Base-by-base conservation (phyloP, 2,329 filamentous ascomycete genomes). In the Ceratocystis alfenasii region DNA sequence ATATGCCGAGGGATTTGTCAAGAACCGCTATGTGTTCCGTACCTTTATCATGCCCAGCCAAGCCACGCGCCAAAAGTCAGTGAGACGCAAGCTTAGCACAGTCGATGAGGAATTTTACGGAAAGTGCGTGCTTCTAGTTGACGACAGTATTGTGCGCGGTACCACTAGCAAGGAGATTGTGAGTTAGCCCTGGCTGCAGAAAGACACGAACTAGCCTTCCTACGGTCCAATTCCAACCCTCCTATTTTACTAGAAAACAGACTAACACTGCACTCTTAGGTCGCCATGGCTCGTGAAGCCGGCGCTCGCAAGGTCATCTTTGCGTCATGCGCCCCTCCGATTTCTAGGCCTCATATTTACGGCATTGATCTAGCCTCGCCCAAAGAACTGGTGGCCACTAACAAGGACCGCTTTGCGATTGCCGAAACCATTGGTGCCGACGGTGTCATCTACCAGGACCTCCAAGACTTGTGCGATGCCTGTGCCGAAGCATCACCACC, bases 131-230 rank as follows among this genome's bases (percentile, higher is more conserved):
- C 80, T 91, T 10, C 78, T 97, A 0, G 89, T 96, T 1, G 93
- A 96, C 71, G 93, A 96, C 76, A 90, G 86, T 71, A 90, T 96
- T 67, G 92, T 96, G 3, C 84, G 92, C 46, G 92, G 91, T 62
- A 95, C 89, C 0, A 95, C 90, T 3, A 74, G 87, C 8, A 61
- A 88, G 89, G 71, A 72, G 65, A 72, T 72, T 62, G 70, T 72
- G 67, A 44, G 70, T 68, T 41, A 41, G 36, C 36, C 36, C 12
- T 41, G 36, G 8, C 36, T 41, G 36, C 10, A 41, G 3, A 41
- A 41, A 41, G 36, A 1, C 36, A 41, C 36, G 1, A 41, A 15
- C 36, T 41, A 12, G 36, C 36, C 36, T 41, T 41, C 10, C 36
- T 41, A 4, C 36, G 12, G 4, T 10, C 36, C 36, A 41, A 12